Evolutionary conservation across 306 rosid genomes (phyloP), one percentile per base, ranked within the genome.

Genomic region (Cicer arietinum): DNA sequence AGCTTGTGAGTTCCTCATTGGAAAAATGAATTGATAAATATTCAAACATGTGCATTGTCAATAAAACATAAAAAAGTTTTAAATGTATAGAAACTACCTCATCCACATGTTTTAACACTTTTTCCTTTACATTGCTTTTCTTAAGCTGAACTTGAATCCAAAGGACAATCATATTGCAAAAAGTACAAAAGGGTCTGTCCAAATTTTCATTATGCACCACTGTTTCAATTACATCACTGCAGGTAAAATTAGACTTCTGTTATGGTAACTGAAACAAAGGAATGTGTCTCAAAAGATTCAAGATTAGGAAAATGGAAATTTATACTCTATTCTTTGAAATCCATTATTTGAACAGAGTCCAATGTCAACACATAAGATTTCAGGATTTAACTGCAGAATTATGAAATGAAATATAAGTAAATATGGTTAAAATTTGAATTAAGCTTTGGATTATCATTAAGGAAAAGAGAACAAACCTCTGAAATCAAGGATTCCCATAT

Each of bases 121-220:
- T 76, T 13, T 85, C 96, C 85, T 79, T 87, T 9, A 78, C 59
- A 67, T 83, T 70, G 78, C 86, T 84, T 81, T 91, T 85, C 74
- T 74, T 89, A 75, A 91, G 81, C 77, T 91, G 88, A 79, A 79
- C 87, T 89, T 89, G 94, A 47, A 89, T 77, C 96, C 94, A 91
- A 68, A 85, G 72, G 22, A 82, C 94, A 83, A 87, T 45, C 93
- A 84, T 91, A 74, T 84, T 82, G 45, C 96, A 91, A 37, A 89
- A 81, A 44, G 87, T 69, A 74, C 96, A 91, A 25, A 79, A 66
- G 40, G 85, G 71, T 40, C 81, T 85, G 72, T 86, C 86, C 60
- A 1, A 14, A 73, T 73, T 87, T 80, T 78, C 78, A 74, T 87
- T 84, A 14, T 71, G 77, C 51, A 76, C 84, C 82, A 79, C 85